These are phyloP conservation scores for Tetramitus jugosus DNA, from an alignment of 208 protist species.

Conservation along the genomic window DNA sequence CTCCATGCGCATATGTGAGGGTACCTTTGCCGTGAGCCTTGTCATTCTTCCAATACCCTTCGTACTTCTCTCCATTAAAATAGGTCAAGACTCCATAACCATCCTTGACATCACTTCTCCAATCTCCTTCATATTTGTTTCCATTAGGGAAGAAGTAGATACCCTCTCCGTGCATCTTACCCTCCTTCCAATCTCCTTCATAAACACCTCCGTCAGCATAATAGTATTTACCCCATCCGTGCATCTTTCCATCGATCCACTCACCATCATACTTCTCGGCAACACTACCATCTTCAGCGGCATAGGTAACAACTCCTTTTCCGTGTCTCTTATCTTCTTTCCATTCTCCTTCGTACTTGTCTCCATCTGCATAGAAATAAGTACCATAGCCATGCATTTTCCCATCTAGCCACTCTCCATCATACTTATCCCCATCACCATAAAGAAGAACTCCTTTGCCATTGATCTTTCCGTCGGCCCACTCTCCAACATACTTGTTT, in stretches of 20 bases:
- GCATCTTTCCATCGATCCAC: background rate
- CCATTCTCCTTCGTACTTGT: slow-evolving; percentile 56
- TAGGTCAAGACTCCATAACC: slow-evolving; percentile 65
- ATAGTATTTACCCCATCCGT: background rate
- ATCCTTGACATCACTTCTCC: slow-evolving; percentile 3
- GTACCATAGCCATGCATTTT: slow-evolving; percentile 55
- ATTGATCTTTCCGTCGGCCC: background rate
- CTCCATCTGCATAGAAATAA: slow-evolving; percentile 81
- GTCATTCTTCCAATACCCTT: slow-evolving; percentile 81
- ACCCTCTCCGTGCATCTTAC: slow-evolving; percentile 5
- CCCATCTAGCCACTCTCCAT: slow-evolving; percentile 24
- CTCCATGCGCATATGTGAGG: slow-evolving; percentile 73
- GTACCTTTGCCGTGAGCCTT: slow-evolving; percentile 82
- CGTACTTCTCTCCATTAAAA: slow-evolving; percentile 77
- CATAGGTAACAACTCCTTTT: slow-evolving; percentile 14
- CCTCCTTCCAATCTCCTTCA: background rate
- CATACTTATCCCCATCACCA: slow-evolving; percentile 77
- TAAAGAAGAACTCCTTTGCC: slow-evolving; percentile 80
- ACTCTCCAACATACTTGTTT: slow-evolving; percentile 37
- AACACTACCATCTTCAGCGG: background rate
- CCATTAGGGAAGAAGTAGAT: background rate
- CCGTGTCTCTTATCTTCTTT: slow-evolving; percentile 14
- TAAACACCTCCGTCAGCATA: background rate
- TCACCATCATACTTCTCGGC: slow-evolving; percentile 16
- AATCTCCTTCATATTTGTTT: slow-evolving; percentile 48